These are phyloP conservation scores for Anthostomella pinea DNA, from an alignment of 2,329 filamentous ascomycete species.

Conservation along the genomic window DNA sequence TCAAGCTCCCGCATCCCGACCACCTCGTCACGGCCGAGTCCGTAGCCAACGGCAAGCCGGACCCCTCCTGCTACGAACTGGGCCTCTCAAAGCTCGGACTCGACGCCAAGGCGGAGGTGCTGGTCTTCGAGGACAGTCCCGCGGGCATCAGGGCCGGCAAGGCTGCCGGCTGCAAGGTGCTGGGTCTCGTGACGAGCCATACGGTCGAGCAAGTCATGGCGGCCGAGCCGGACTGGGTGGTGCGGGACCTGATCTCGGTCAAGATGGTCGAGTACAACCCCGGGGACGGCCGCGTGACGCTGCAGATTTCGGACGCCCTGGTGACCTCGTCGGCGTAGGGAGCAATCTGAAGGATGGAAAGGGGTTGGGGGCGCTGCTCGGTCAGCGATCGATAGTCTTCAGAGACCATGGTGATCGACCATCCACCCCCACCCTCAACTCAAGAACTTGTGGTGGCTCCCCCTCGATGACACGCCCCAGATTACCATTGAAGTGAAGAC, in stretches of 20 bases:
- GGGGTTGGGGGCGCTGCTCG: not conserved
- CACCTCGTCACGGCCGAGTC: slow-evolving; percentile 74
- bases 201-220: slow-evolving; percentile 65
- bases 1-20: slow-evolving; percentile 62
- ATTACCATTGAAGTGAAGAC: no score
- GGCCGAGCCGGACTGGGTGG: slow-evolving; percentile 85
- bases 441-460: no score
- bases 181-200: slow-evolving; percentile 85
- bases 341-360: slow-evolving; percentile 1
- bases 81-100: slow-evolving; percentile 61
- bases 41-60: slow-evolving; percentile 71
- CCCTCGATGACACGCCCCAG: not conserved
- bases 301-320: slow-evolving; percentile 67
- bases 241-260: slow-evolving; percentile 74
- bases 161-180: slow-evolving; percentile 78
- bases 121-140: slow-evolving; percentile 88
- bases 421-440: no score
- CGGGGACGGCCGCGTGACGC: slow-evolving; percentile 56
- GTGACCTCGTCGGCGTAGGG: slow-evolving; percentile 4
- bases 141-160: slow-evolving; percentile 82
- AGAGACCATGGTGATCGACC: not conserved
- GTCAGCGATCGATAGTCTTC: slow-evolving; percentile 6
- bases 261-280: slow-evolving; percentile 55
- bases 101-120: slow-evolving; percentile 47
- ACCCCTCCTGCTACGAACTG: slow-evolving; percentile 70